These are phyloP conservation scores for Tuber borchii DNA, from an alignment of 495 filamentous ascomycete genomes.

Conservation along the genomic window DNA sequence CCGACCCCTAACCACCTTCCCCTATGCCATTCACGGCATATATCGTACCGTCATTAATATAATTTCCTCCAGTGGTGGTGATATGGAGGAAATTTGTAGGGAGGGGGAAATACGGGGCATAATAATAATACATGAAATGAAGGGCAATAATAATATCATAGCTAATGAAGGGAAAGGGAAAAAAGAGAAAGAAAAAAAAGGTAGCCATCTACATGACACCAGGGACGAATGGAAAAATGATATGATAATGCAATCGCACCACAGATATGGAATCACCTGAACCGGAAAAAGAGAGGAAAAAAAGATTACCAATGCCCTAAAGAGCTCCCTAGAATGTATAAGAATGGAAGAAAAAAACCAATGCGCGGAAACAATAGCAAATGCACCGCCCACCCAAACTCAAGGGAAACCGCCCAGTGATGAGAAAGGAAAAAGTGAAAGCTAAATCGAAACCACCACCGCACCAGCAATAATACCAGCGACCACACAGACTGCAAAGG, in stretches of 20 bases:
- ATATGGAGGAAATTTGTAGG: background rate
- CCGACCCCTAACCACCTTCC: background rate
- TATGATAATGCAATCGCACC: background rate
- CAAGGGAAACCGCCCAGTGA: slow-evolving; percentile 1
- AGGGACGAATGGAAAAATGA: background rate
- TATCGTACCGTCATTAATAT: background rate
- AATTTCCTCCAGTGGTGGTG: background rate
- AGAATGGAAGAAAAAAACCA: background rate
- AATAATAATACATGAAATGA: slow-evolving; percentile 1
- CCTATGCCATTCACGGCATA: background rate
- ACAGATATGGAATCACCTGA: background rate
- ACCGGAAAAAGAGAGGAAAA: slow-evolving; percentile 2
- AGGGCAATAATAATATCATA: background rate
- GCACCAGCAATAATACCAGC: slow-evolving; percentile 31
- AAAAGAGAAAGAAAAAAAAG: background rate
- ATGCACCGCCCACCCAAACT: slow-evolving; percentile 4
- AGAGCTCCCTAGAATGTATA: slow-evolving; percentile 7
- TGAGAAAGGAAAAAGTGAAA: slow-evolving; percentile 15
- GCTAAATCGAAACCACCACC: slow-evolving; percentile 12
- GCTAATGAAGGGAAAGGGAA: background rate
- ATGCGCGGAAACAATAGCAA: slow-evolving; percentile 7
- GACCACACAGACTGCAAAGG: slow-evolving; percentile 27
- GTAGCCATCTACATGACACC: background rate
- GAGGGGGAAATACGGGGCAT: background rate
- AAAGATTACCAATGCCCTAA: slow-evolving; percentile 6